Base-by-base conservation (phyloP, 2,329 filamentous ascomycete species). In the Pseudogymnoascus sp. region DNA sequence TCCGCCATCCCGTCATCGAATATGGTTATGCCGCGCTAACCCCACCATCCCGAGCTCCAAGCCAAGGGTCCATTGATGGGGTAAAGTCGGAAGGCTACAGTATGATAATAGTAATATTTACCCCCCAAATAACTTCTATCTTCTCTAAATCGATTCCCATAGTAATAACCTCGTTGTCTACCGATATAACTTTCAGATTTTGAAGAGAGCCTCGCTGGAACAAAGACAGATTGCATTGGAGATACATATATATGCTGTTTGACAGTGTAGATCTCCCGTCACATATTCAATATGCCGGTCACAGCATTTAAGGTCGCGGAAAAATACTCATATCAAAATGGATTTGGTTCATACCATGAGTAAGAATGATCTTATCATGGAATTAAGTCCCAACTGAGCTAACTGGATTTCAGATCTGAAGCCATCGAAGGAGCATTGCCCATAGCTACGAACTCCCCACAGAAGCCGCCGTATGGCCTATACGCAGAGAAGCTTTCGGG, bases 311-410 rank as follows among this genome's bases (percentile, higher is more conserved):
- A 75, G 59, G 80, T 82, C 64, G 79, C 82, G 40, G 87, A 89
- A 73, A 87, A 84, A 68, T 89, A 89, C 77, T 79, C 75, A 67
- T 89, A 89, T 74, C 83, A 84, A 72, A 88, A 84, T 76, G 87
- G 87, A 72, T 89, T 89, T 76, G 79, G 78, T 72, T 84, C 82
- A 56, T 87, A 89, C 74, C 85, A 88, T 75, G 86, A 89, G 84
- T 88, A 77, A 68, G 80, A 70, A 10, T 11, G 33, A 37, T 33
- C 5, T 56, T 14, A 33, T 14, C 7, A 14, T 7, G 14, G 38
- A 1, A n/a, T 10, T 37, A 28, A 41, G n/a, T 5, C n/a, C 8
- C 14, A 43, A 59, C 43, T 64, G 67, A 63, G 53, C 65, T 69
- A 69, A 72, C 64, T 33, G 31, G 19, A 16, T 40, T 7, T 10